Evolutionary conservation across 2,329 filamentous ascomycete species (phyloP), one percentile per base, ranked within the genome.

Genomic region (Colletotrichum magnum): DNA sequence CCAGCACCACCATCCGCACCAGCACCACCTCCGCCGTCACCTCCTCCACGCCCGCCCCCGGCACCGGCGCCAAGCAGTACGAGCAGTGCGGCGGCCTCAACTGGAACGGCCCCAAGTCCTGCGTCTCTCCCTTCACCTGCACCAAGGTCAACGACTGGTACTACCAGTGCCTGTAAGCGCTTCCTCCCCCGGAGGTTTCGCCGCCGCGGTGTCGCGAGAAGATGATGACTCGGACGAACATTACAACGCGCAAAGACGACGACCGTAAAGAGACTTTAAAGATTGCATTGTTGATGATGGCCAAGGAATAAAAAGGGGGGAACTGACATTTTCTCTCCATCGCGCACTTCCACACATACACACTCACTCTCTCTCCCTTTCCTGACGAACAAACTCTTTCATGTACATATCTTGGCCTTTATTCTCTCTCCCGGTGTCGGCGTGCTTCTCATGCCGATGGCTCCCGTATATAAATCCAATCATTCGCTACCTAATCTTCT

Each of bases 111-210:
- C 75, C 80, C 45, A 82, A 74, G 2, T 68, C 68, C 6, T 84
- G 83, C 71, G 76, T 72, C 43, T 72, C 75, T 32, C 77, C 77
- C 21, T 78, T 64, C 54, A 82, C 75, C 32, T 85, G 82, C 77
- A 76, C 71, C 41, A 75, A 76, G 58, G 50, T 75, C 65, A 84
- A 84, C 74, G 75, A 78, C 60, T 84, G 74, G 72, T 84, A 84
- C 76, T 80, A 65, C 51, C 82, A 85, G 75, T 84, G 82, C 73
- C 66, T 82, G 72, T 84, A 77, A 62, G 39, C 39, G 58, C 10
- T 45, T 43, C 13, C 18, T 36, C 32, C 32, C 6, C 9, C 7
- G 32, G 28, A 21, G 48, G 4, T 51, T 48, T 24, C 4, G 5
- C 24, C n/a, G 26, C 16, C 7, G 18, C 15, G 47, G 0, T 32